These are phyloP conservation scores for Metschnikowia gelsemii DNA, from an alignment of 805 yeast genomes.

Conservation along the genomic window DNA sequence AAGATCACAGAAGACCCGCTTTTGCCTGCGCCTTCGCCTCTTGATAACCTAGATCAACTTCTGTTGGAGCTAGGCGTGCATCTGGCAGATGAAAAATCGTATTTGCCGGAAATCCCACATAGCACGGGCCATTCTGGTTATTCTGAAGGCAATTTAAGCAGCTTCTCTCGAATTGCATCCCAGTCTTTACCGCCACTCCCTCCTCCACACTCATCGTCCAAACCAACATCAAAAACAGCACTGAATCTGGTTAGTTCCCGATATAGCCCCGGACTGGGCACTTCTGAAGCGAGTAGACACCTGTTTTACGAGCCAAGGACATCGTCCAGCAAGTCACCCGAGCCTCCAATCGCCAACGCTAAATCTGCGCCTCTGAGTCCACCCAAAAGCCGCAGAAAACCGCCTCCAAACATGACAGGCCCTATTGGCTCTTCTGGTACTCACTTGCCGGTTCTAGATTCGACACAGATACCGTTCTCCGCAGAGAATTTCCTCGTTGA, in stretches of 20 bases:
- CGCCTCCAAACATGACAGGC: constrained; percentile 16
- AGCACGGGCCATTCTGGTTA: no score
- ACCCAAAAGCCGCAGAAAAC: constrained; percentile 15
- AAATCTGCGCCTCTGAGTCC: constrained; percentile 10
- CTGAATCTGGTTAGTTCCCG: no score
- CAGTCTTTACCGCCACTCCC: constrained; percentile 24
- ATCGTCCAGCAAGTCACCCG: constrained; percentile 3
- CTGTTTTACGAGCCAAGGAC: neutral
- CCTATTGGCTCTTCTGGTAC: no score
- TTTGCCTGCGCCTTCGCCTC: constrained; percentile 6
- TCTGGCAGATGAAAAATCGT: neutral
- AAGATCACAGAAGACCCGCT: neutral
- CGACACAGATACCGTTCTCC: constrained; percentile 39
- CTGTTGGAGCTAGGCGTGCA: constrained; percentile 6
- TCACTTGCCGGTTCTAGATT: constrained; percentile 5
- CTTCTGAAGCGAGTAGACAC: no score
- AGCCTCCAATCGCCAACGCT: neutral
- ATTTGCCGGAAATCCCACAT: constrained; percentile 6
- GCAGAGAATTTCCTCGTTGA: constrained; percentile 43
- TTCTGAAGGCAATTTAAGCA: no score
- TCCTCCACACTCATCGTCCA: constrained; percentile 24
- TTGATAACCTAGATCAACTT: constrained; percentile 10
- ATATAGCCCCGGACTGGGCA: no score
- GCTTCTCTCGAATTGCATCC: no score
- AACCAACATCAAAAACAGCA: no score